Evolutionary conservation across 306 rosid species (phyloP).

Genomic region (Rosa rugosa): DNA sequence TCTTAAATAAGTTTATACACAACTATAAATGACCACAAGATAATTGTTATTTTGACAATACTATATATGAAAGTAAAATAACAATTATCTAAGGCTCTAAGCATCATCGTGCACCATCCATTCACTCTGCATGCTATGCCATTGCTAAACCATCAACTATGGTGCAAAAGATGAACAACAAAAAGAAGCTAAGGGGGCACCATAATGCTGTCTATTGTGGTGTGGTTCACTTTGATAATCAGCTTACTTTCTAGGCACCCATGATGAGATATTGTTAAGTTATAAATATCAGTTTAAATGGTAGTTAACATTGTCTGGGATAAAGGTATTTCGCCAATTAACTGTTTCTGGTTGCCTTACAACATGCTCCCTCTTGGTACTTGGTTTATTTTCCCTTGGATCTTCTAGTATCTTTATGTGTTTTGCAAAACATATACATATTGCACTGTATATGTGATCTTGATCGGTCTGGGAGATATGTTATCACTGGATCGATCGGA

Average conservation of each 20-base stretch:
- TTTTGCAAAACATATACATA: background rate
- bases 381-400: background rate
- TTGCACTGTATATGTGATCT: constrained; percentile 26
- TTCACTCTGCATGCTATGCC: constrained; percentile 88
- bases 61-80: too few relatives aligned
- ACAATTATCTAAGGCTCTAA: constrained; percentile 25
- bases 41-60: background rate
- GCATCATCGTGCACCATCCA: constrained; percentile 82
- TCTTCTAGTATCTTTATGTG: background rate
- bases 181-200: constrained; percentile 39
- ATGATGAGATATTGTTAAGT: constrained; percentile 8
- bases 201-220: constrained; percentile 92
- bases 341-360: background rate
- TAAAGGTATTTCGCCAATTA: background rate
- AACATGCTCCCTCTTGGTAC: constrained; percentile 7
- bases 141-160: constrained; percentile 84
- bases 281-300: constrained; percentile 7
- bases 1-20: background rate
- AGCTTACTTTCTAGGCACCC: constrained; percentile 21
- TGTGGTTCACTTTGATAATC: constrained; percentile 36
- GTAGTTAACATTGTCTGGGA: constrained; percentile 19
- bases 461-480: constrained; percentile 85
- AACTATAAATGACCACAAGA: background rate
- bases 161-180: constrained; percentile 9
- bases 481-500: constrained; percentile 76